Conservation (phyloP, 805 yeast genomes). For the Candida boidinii region DNA sequence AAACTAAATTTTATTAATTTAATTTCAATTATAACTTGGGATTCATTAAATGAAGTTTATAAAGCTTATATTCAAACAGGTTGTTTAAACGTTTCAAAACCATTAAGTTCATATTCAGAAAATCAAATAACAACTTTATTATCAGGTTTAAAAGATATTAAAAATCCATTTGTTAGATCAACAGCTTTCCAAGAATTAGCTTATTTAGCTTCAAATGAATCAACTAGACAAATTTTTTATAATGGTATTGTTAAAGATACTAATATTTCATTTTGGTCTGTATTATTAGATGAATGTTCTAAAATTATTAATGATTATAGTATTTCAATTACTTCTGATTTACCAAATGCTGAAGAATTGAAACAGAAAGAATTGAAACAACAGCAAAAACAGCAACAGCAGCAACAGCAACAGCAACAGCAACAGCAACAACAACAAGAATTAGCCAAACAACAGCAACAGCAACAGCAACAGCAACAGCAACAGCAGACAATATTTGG, state of each 20-base stretch:
- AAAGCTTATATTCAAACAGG: slow-evolving; percentile 65
- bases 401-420: slow-evolving; percentile 10
- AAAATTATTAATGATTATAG: slow-evolving; percentile 36
- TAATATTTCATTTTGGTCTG: slow-evolving; percentile 39
- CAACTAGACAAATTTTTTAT: slow-evolving; percentile 44
- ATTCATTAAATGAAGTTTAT: slow-evolving; percentile 46
- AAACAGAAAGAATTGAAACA: no score
- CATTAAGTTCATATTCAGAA: slow-evolving; percentile 49
- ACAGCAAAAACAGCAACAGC: slow-evolving; percentile 9
- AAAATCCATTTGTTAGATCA: slow-evolving; percentile 37
- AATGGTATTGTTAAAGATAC: slow-evolving; percentile 36
- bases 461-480: slow-evolving; percentile 2
- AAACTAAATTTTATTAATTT: slow-evolving; percentile 26
- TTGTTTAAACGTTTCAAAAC: slow-evolving; percentile 57
- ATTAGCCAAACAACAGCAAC: background rate
- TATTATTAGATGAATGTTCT: slow-evolving; percentile 52
- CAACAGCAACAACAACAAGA: slow-evolving; percentile 6
- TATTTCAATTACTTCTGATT: slow-evolving; percentile 15
- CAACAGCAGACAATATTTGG: no score
- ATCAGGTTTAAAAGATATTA: slow-evolving; percentile 50
- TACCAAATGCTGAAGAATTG: slow-evolving; percentile 8
- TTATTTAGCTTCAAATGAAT: slow-evolving; percentile 44
- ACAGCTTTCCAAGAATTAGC: slow-evolving; percentile 76
- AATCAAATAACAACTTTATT: slow-evolving; percentile 58
- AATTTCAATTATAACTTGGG: slow-evolving; percentile 38